phyloP scores from a whole-genome alignment of 495 filamentous ascomycete genomes.

The Neurospora hispaniola region DNA sequence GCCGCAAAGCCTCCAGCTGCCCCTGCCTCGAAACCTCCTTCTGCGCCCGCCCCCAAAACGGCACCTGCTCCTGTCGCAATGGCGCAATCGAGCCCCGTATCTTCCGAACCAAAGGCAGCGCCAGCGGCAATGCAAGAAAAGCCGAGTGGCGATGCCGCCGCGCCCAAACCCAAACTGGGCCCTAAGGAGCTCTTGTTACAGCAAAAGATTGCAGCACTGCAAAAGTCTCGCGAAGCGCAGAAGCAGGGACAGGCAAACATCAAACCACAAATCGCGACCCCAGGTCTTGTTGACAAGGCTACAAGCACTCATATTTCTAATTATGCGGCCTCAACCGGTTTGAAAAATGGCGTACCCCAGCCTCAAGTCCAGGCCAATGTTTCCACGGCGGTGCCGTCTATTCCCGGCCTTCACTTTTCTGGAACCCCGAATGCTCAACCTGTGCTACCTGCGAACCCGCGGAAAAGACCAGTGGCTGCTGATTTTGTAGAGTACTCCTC shows the following conservation, averaged over 20 bases:
- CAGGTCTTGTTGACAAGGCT: neutral
- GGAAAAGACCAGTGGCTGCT: slow-evolving; percentile 77
- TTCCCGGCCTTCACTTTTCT: slow-evolving; percentile 9
- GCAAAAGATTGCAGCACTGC: slow-evolving; percentile 35
- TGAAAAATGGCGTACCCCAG: neutral
- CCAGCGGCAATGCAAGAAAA: slow-evolving; percentile 4
- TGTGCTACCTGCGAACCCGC: slow-evolving; percentile 12
- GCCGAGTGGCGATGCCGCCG: slow-evolving; percentile 1
- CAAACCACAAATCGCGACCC: slow-evolving; percentile 2
- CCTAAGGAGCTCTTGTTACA: slow-evolving; percentile 35
- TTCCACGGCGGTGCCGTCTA: neutral
- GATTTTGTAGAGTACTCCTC: slow-evolving; percentile 59
- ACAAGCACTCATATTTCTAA: neutral
- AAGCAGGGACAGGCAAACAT: slow-evolving; percentile 6
- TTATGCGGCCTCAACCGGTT: neutral
- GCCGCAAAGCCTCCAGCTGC: slow-evolving; percentile 3
- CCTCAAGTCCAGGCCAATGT: neutral
- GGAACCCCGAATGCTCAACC: slow-evolving; percentile 1
- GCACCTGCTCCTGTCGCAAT: neutral
- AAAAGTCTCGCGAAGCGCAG: slow-evolving; percentile 26
- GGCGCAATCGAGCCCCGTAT: neutral
- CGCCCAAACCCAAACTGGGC: slow-evolving; percentile 26
- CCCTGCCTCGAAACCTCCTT: neutral
- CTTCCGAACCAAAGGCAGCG: slow-evolving; percentile 3
- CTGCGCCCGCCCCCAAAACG: neutral